Evolutionary conservation across 106 monocot species (phyloP), one percentile per base, ranked within the genome.

Genomic region (Dioscorea dumetorum): DNA sequence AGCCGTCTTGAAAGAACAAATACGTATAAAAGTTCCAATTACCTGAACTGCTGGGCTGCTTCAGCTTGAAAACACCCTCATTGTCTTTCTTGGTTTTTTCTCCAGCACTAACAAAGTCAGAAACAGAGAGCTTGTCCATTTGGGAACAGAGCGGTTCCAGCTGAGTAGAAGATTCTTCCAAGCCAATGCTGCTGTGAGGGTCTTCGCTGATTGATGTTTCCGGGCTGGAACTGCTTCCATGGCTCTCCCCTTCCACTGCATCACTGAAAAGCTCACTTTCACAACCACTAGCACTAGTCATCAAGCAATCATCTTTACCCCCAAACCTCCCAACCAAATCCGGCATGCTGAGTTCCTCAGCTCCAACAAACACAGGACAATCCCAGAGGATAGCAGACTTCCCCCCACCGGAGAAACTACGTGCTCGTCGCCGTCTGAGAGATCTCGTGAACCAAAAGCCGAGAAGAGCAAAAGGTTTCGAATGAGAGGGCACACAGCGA

Each of bases 231-330:
- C 78, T 74, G 68, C 85, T 81, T 63, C 64, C 78, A 21, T 63
- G 33, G 22, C 67, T 61, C 63, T 78, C 79, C 14, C 68, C 77
- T 49, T 69, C 81, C n/a, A 33, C 73, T 4, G 77, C 81, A 24
- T 85, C 85, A 49, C 74, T 74, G 58, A 73, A 81, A 9, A 70
- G 54, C 67, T 81, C 81, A 21, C 63, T 70, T 32, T 67, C 77
- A 21, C 58, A 50, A n/a, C 51, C 76, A 31, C 24, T 11, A 1
- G 31, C 61, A 2, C 33, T 62, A 24, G 23, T 32, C 16, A 15
- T 50, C 22, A 23, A 41, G 41, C 9, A 41, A 41, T 10, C 48
- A 48, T 57, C 67, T 13, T 60, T 54, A 23, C 14, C 19, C 12
- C 31, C 64, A 10, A 33, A 11, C 35, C 52, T 28, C 33, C 41